phyloP scores from a whole-genome alignment of 352 stramenopile genomes.

The Phytophthora idaei region DNA sequence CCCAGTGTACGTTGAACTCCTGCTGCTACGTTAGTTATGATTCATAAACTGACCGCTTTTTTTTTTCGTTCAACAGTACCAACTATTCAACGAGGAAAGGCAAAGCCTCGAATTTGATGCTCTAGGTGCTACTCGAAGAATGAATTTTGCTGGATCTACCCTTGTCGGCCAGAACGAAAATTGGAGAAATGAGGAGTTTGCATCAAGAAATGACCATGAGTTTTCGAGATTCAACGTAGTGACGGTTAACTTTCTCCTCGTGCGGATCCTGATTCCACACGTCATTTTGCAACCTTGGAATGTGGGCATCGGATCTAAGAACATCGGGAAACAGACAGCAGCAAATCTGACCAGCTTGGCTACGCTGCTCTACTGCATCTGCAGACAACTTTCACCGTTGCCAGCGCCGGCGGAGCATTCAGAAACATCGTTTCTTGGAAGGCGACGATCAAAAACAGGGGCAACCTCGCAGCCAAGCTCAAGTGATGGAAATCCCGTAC shows the following conservation, averaged over 20 bases:
- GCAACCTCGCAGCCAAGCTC: not conserved
- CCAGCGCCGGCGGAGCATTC: conserved; percentile 25
- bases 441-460: conserved; percentile 19
- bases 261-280: conserved; percentile 65
- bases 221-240: conserved; percentile 59
- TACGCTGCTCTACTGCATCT: conserved; percentile 61
- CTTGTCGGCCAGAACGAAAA: not conserved
- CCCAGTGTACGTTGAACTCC: conserved; percentile 38
- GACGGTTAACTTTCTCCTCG: conserved; percentile 65
- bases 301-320: conserved; percentile 40
- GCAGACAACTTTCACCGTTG: conserved; percentile 45
- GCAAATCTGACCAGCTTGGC: conserved; percentile 55
- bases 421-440: conserved; percentile 13
- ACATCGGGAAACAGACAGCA: conserved; percentile 28
- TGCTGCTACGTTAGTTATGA: not conserved
- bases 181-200: no score
- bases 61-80: conserved; percentile 45
- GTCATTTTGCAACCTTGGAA: conserved; percentile 61
- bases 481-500: not conserved
- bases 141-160: conserved; percentile 25
- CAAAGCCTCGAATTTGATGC: conserved; percentile 56
- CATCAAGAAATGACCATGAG: not conserved
- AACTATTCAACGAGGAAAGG: conserved; percentile 54
- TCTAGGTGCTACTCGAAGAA: conserved; percentile 56
- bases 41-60: conserved; percentile 10